A percentile compares a stretch with the other conserved stretches of the same genome.
These are phyloP conservation scores for Ceratocystiopsis sp. DNA, from an alignment of 2,329 filamentous ascomycete genomes.

Conservation along the genomic window DNA sequence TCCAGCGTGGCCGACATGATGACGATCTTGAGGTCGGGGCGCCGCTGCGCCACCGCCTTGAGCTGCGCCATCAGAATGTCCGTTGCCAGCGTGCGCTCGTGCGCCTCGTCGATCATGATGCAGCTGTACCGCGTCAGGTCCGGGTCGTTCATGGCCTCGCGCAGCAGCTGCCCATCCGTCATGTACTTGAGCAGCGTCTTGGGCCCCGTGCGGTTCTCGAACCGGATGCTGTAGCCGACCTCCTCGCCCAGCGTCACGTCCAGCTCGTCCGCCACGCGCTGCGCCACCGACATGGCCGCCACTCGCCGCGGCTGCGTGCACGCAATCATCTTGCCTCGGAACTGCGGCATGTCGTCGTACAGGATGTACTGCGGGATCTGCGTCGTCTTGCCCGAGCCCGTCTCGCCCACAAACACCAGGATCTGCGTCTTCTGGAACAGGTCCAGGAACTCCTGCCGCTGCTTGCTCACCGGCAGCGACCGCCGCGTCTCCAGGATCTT, in stretches of 20 bases:
- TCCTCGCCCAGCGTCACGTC: slow-evolving; percentile 85
- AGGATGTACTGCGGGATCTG: slow-evolving; percentile 98
- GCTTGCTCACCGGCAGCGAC: slow-evolving; percentile 79
- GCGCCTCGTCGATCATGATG: slow-evolving; percentile 96
- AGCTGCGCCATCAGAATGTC: slow-evolving; percentile 94
- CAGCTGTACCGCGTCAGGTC: slow-evolving; percentile 84
- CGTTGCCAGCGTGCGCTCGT: slow-evolving; percentile 92
- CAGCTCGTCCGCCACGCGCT: slow-evolving; percentile 94
- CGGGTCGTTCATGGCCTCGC: slow-evolving; percentile 93
- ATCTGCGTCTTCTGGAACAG: slow-evolving; percentile 92
- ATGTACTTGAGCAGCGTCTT: slow-evolving; percentile 97
- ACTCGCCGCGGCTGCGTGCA: slow-evolving; percentile 97
- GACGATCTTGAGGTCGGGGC: slow-evolving; percentile 89
- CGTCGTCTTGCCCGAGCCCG: slow-evolving; percentile 93
- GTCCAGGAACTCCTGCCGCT: slow-evolving; percentile 85
- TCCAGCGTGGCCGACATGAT: slow-evolving; percentile 98
- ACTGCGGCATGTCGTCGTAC: slow-evolving; percentile 85
- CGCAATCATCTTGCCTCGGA: slow-evolving; percentile 74
- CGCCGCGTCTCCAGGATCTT: slow-evolving; percentile 71
- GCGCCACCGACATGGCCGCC: slow-evolving; percentile 94
- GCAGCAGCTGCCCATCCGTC: slow-evolving; percentile 96
- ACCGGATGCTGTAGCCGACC: slow-evolving; percentile 97
- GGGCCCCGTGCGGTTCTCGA: slow-evolving; percentile 81
- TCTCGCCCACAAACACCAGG: slow-evolving; percentile 95
- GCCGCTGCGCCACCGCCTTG: slow-evolving; percentile 69